phyloP scores from a whole-genome alignment of 2,329 filamentous ascomycete species.

The Cercospora nicotianae region DNA sequence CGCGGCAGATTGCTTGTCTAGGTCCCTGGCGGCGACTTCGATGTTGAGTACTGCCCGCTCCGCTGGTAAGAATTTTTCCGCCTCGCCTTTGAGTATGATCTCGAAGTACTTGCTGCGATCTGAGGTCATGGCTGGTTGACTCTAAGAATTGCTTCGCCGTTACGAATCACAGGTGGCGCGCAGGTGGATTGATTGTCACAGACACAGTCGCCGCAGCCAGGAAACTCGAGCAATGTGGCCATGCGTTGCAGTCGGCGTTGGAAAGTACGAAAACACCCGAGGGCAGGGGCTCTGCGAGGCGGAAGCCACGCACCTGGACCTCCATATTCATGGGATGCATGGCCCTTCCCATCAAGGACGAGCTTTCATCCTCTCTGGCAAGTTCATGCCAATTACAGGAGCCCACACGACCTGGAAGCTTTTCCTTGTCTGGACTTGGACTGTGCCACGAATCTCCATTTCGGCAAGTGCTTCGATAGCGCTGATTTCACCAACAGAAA shows the following conservation, averaged over 20 bases:
- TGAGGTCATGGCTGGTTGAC: background rate
- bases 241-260: background rate
- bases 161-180: background rate
- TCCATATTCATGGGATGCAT: background rate
- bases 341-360: background rate
- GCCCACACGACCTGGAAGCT: slow-evolving; percentile 19
- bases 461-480: slow-evolving; percentile 22
- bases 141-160: background rate
- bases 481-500: slow-evolving; percentile 13
- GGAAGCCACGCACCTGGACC: background rate
- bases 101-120: slow-evolving; percentile 5
- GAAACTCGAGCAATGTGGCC: background rate
- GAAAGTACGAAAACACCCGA: background rate
- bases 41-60: slow-evolving; percentile 12
- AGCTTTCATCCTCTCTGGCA: slow-evolving; percentile 25
- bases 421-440: slow-evolving; percentile 24
- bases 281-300: background rate
- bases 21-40: background rate
- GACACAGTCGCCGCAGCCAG: background rate
- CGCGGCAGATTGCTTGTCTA: slow-evolving; percentile 1
- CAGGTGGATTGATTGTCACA: background rate
- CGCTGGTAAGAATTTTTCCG: slow-evolving; percentile 5
- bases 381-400: slow-evolving; percentile 15
- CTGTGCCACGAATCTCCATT: slow-evolving; percentile 27
- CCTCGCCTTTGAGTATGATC: slow-evolving; percentile 6